Percentiles rank a stretch among this genome's conserved stretches.
These are phyloP conservation scores for Pyrus hybrid DNA, from an alignment of 331 rosid species.

Conservation along the genomic window DNA sequence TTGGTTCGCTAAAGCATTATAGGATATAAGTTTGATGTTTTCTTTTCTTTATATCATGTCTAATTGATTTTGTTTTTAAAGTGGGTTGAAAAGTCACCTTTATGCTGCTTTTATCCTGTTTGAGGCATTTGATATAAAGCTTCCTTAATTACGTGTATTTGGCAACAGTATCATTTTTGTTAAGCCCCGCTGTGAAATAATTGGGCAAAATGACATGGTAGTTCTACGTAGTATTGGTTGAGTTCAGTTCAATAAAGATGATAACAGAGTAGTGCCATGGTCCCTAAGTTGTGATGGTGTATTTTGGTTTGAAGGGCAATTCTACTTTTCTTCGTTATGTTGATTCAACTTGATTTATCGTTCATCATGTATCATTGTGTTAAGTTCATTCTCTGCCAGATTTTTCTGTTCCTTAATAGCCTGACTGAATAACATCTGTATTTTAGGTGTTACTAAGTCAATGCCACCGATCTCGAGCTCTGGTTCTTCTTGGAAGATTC, in stretches of 20 bases:
- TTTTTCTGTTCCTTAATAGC: slow-evolving; percentile 1
- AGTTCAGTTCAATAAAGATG: not conserved
- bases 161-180: not conserved
- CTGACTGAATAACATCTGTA: slow-evolving; percentile 10
- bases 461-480: slow-evolving; percentile 87
- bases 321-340: not conserved
- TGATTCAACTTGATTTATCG: not conserved
- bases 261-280: not conserved
- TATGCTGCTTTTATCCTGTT: not conserved
- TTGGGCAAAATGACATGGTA: not conserved
- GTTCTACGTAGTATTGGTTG: not conserved
- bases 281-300: not conserved
- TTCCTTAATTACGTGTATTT: not conserved
- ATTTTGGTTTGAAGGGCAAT: not conserved
- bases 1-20: slow-evolving; percentile 14
- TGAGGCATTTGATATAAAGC: not conserved
- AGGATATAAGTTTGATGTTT: slow-evolving; percentile 3
- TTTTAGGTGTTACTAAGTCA: slow-evolving; percentile 93
- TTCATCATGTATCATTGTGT: not conserved
- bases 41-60: slow-evolving; percentile 12
- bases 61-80: slow-evolving; percentile 14
- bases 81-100: not conserved
- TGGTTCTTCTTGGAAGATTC: slow-evolving; percentile 90
- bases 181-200: not conserved
- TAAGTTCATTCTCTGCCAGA: not conserved